phyloP scores from a whole-genome alignment of 2,329 filamentous ascomycete genomes.

The Westerdykella sp. region DNA sequence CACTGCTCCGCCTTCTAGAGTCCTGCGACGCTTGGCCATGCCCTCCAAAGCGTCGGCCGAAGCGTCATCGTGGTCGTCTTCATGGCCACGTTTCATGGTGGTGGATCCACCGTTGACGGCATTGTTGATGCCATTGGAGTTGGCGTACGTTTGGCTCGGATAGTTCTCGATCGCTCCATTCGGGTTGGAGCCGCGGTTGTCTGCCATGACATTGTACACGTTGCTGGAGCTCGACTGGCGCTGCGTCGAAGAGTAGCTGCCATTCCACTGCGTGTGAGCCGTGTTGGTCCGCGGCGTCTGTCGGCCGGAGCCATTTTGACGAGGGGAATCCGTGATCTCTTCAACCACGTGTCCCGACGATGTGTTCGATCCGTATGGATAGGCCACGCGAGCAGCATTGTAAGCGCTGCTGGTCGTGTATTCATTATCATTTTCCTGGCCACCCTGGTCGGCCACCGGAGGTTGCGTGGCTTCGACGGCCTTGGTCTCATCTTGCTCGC shows the following conservation, averaged over 20 bases:
- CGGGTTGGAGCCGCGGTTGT: slow-evolving; percentile 66
- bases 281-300: slow-evolving; percentile 78
- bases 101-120: slow-evolving; percentile 52
- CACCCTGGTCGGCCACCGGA: slow-evolving; percentile 59
- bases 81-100: slow-evolving; percentile 57
- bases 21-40: slow-evolving; percentile 69
- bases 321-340: slow-evolving; percentile 78
- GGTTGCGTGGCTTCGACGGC: slow-evolving; percentile 54
- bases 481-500: slow-evolving; percentile 60
- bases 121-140: slow-evolving; percentile 38
- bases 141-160: slow-evolving; percentile 51
- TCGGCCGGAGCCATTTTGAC: slow-evolving; percentile 73
- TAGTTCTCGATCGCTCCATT: slow-evolving; percentile 61
- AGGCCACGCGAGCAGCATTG: slow-evolving; percentile 63
- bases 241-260: slow-evolving; percentile 71
- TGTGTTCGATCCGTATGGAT: slow-evolving; percentile 66
- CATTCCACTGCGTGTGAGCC: slow-evolving; percentile 66
- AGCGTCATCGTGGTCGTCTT: slow-evolving; percentile 58
- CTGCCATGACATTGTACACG: slow-evolving; percentile 84
- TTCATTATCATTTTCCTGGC: slow-evolving; percentile 71
- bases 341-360: slow-evolving; percentile 66
- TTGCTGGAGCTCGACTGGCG: slow-evolving; percentile 65
- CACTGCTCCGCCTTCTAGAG: slow-evolving; percentile 45
- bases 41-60: slow-evolving; percentile 55
- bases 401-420: slow-evolving; percentile 81